These are phyloP conservation scores for Chloris gayana DNA, from an alignment of 176 grass and related monocot genomes.

Conservation along the genomic window DNA sequence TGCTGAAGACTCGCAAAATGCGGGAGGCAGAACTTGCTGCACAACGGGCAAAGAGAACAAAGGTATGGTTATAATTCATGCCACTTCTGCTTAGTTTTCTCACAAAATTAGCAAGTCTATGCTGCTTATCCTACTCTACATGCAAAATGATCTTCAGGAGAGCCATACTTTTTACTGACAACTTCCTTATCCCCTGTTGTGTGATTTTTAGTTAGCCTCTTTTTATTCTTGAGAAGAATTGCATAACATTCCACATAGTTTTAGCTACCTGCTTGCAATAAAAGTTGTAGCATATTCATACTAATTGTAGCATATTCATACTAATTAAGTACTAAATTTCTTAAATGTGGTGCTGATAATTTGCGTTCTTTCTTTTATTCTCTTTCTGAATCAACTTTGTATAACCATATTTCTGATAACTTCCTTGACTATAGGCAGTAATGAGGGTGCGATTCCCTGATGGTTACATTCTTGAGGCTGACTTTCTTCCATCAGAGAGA, in stretches of 20 bases:
- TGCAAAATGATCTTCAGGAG: neutral
- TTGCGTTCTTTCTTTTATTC: neutral
- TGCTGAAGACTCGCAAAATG: constrained; percentile 89
- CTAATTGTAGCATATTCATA: neutral
- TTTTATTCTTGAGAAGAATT: no score
- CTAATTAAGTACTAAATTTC: neutral
- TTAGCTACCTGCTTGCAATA: neutral
- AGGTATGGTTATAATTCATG: constrained; percentile 45
- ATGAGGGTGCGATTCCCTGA: constrained; percentile 88
- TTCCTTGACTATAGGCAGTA: constrained; percentile 59
- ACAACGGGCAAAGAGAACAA: constrained; percentile 72
- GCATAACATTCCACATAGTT: constrained; percentile 2
- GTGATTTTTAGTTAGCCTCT: neutral
- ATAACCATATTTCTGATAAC: constrained; percentile 16
- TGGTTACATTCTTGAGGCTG: constrained; percentile 87
- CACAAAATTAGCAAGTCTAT: neutral
- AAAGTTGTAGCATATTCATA: neutral
- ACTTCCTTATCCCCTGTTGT: constrained; percentile 7
- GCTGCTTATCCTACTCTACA: neutral
- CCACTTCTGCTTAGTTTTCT: neutral
- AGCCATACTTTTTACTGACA: neutral
- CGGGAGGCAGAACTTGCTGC: constrained; percentile 87
- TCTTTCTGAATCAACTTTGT: constrained; percentile 3
- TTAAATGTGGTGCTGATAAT: neutral
- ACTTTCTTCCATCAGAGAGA: constrained; percentile 76